Base-by-base conservation (phyloP, 2,329 filamentous ascomycete species). In the Pestalotiopsis fici region DNA sequence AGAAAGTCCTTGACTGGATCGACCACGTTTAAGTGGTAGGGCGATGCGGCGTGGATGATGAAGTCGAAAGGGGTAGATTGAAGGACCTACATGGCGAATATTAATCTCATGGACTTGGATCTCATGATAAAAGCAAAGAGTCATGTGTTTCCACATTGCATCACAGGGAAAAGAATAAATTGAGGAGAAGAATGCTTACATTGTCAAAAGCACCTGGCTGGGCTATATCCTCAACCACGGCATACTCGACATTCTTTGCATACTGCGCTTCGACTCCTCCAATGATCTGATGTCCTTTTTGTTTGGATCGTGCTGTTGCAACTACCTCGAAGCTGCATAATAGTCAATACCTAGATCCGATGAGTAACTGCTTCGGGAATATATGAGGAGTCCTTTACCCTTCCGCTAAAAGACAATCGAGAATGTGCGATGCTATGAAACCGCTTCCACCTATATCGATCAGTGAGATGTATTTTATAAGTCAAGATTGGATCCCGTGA, bases 31-130 rank as follows among this genome's bases (percentile, higher is more conserved):
- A 90, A 87, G 73, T 92, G 90, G 81, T 93, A 95, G 0, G 93
- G 92, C 0, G 87, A 90, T 2, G 92, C 91, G 5, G 91, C 93
- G 77, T 94, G 91, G 64, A 94, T 84, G 61, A 95, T 91, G 59
- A 87, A 90, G 73, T 93, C 90, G 69, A 95, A 92, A 0, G 89
- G 87, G 0, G 79, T 71, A 2, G 79, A 77, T 69, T 78, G 72
- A n/a, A 85, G 75, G 9, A 78, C 79, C 74, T 81, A 23, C 11
- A 35, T 35, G 11, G 31, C 6, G 31, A 35, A 35, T 11, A 11
- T 35, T 11, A 35, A 35, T 35, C 11, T 11, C 31, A 7, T 35
- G 31, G 11, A 35, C 11, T 35, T 35, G 31, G 31, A 11, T 11
- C 11, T 35, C 31, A 35, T 6, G 31, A 11, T 11, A 1, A 6